These are phyloP conservation scores for Melampsora americana DNA, from an alignment of 1,284 basidiomycete species.

Conservation along the genomic window DNA sequence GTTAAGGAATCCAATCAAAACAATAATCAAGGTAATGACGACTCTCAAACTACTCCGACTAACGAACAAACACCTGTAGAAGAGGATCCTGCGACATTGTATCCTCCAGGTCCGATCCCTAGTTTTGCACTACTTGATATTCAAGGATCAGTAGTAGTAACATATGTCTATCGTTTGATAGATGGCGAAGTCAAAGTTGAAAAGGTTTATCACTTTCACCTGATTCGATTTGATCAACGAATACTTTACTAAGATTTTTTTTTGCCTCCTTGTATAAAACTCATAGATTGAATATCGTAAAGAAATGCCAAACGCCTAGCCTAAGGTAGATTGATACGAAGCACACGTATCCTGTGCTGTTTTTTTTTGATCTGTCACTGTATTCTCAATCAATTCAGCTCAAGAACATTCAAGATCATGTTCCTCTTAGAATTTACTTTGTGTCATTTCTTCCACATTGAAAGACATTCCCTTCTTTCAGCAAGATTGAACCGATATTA, in stretches of 20 bases:
- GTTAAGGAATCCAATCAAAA: neutral
- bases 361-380: too few relatives aligned
- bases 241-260: constrained; percentile 54
- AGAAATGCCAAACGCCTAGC: constrained; percentile 34
- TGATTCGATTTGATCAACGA: neutral
- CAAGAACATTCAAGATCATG: too few relatives aligned
- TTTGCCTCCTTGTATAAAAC: neutral
- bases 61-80: constrained; percentile 1
- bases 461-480: too few relatives aligned
- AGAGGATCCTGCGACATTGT: constrained; percentile 12
- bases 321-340: constrained; percentile 13
- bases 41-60: neutral
- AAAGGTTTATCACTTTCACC: neutral
- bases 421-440: too few relatives aligned
- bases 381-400: too few relatives aligned
- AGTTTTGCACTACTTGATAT: constrained; percentile 93
- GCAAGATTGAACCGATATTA: too few relatives aligned
- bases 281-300: constrained; percentile 39
- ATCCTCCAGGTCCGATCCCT: constrained; percentile 61
- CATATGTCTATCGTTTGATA: constrained; percentile 90
- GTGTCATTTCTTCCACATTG: too few relatives aligned
- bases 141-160: constrained; percentile 88
- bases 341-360: too few relatives aligned
- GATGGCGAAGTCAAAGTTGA: constrained; percentile 68
- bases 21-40: neutral